Base-by-base conservation (phyloP, 2,329 filamentous ascomycete genomes). In the Calonectria hongkongensis region DNA sequence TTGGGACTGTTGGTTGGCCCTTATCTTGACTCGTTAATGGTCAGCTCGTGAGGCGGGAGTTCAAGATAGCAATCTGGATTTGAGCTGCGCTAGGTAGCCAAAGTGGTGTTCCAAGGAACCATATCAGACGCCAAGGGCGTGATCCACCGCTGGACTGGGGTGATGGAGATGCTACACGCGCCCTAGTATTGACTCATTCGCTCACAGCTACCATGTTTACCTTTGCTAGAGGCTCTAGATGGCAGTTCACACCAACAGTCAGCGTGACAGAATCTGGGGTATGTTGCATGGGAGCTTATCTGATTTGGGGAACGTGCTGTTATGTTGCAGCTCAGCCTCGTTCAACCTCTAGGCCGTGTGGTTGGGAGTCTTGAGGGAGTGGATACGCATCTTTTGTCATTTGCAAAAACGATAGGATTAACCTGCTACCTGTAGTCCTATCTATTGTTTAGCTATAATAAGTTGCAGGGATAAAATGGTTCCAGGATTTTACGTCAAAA, bases 201-300 rank as follows among this genome's bases (percentile, higher is more conserved):
- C 62, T 60, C 12, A n/a, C 25, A 50, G 9, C 56, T 70, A 36
- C 68, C 67, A 18, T 66, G 7, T 70, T 66, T 58, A 10, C 18
- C 5, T 50, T 39, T 16, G 47, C 12, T 2, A 21, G 30, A 18
- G 16, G 21, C 25, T 30, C 41, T 18, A 48, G 65, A 70, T 13
- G 68, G 68, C 62, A 70, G 68, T 60, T 47, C 5, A 70, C 60
- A 15, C 60, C 68, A 39, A n/a, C 3, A 41, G 28, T 33, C 16
- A 60, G 68, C 21, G 60, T 64, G 65, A 56, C 9, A 30, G 15
- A 65, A 70, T 70, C 50, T 36, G 68, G 68, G 68, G 68, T 65
- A 70, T 47, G 15, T 13, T 16, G 27, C n/a, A 21, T n/a, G 33
- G 21, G 16, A 36, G n/a, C 16, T 43, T 33, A 18, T 50, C 51